Base-by-base conservation (phyloP, 2,329 filamentous ascomycete genomes). In the Fusarium circinatum region DNA sequence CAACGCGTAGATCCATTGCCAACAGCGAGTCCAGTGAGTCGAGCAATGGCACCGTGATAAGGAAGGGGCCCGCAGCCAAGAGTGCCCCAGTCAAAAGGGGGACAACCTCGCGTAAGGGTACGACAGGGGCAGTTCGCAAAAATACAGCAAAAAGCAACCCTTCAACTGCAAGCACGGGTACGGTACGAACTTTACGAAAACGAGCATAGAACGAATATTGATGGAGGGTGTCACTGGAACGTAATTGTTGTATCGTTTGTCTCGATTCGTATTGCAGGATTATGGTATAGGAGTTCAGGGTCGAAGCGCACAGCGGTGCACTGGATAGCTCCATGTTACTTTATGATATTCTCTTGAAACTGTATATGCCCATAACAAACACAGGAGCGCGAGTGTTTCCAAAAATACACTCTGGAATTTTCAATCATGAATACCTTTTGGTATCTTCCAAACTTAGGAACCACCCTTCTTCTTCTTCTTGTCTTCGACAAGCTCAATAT, bases 401-500 rank as follows among this genome's bases (percentile, higher is more conserved):
- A 74, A 61, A 60, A 28, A 28, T 49, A 65, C 58, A 45, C 58
- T 54, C 45, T 68, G 48, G 60, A 51, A 64, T 71, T 70, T 65
- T 74, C 62, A 75, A 71, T 71, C 62, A 74, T 68, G 45, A 70
- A 71, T 74, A 67, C 64, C 60, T 63, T 70, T 48, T 61, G 67
- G 71, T 55, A 54, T 62, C 30, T 44, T 63, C 55, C 62, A 45
- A 45, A 51, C 62, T 60, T 74, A 78, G 56, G 75, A 70, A 22
- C 71, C 72, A 26, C 74, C 78, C 80, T 84, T 84, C 79, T 87
- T 90, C 86, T 97, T 97, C 90, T 96, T 96, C 90, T 98, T 98
- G 82, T 98, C 96, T 83, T 98, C 96, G 48, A 98, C 90, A 79
- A 95, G 85, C 85, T 98, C 96, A 77, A 98, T 93, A 84, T 99